Base-by-base conservation (phyloP, 352 stramenopile genomes). In the Phytopythium boreale region DNA sequence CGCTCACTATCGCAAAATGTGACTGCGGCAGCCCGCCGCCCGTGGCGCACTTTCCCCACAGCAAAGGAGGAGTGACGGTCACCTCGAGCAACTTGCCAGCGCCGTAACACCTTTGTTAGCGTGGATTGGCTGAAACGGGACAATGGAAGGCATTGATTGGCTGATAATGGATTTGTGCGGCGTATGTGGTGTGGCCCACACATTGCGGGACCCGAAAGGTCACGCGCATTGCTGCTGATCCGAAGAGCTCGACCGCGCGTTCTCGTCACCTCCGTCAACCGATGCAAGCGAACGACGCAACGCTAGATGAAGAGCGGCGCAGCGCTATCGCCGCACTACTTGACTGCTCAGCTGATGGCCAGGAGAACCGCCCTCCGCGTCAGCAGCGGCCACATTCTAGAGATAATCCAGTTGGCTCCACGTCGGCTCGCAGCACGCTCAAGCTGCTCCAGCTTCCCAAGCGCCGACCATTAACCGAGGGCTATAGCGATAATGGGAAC, bases 381-480 rank as follows among this genome's bases (percentile, higher is more conserved):
- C 34, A 34, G 22, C 55, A 34, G 36, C 11, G 22, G 24, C 7
- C 12, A n/a, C 26, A n/a, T 10, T 3, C 7, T 14, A n/a, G 15
- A 31, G 20, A 19, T 0, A 50, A 26, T 39, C 34, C 6, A 15
- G 34, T 15, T 3, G 10, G 34, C 34, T 0, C 2, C 2, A 5
- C 20, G 55, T 22, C 26, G 5, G 19, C 8, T 20, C 22, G 15
- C 22, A 17, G 10, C 0, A 19, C 14, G 22, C 36, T 60, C 55
- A 60, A 34, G 55, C 22, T 60, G 36, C 39, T 60, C 6, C 31
- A 34, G 34, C 26, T 60, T 9, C 55, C 36, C 9, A 50, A 24
- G 36, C 36, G 22, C 6, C n/a, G 26, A 27, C 27, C 4, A 4
- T 52, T 26, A 22, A 15, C 22, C 6, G 8, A 50, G 9, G 43